phyloP scores from a whole-genome alignment of 768 basidiomycete genomes.

The Rhodotorula diobovata region DNA sequence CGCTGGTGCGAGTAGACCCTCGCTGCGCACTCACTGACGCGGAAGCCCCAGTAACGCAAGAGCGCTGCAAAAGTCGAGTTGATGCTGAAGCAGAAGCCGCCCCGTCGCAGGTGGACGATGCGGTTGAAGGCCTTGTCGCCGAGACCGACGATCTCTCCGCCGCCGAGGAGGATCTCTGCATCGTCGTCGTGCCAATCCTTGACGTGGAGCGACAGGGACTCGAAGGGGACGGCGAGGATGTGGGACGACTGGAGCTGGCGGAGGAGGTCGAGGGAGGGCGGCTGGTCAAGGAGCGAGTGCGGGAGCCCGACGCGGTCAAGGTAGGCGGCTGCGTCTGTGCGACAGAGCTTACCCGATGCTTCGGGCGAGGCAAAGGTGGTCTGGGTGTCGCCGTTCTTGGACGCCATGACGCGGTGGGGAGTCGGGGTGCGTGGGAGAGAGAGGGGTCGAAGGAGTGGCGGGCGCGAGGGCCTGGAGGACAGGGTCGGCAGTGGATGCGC shows the following conservation, averaged over 20 bases:
- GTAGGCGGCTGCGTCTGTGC: conserved; percentile 11
- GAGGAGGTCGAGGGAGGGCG: conserved; percentile 31
- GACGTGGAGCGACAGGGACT: conserved; percentile 19
- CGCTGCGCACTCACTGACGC: conserved; percentile 19
- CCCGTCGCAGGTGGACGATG: conserved; percentile 16
- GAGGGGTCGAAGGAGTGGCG: too few relatives aligned
- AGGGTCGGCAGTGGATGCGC: too few relatives aligned
- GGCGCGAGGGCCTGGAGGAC: too few relatives aligned
- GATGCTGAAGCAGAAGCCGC: conserved; percentile 30
- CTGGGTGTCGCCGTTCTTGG: neutral
- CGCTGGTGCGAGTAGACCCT: conserved; percentile 8
- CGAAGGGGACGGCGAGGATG: conserved; percentile 29
- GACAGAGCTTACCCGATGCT: neutral
- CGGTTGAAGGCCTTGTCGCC: conserved; percentile 3
- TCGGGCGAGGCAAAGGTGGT: neutral
- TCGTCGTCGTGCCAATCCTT: conserved; percentile 17
- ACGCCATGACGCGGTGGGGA: neutral
- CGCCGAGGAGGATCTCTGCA: conserved; percentile 12
- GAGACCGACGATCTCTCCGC: conserved; percentile 3
- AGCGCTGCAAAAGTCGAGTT: conserved; percentile 13
- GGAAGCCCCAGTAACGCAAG: conserved; percentile 12
- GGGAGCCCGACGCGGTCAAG: conserved; percentile 21
- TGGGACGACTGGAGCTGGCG: conserved; percentile 17
- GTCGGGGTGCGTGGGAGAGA: too few relatives aligned
- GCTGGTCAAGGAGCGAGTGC: neutral